phyloP scores from a whole-genome alignment of 2,329 filamentous ascomycete genomes.

The Talaromyces sp. region DNA sequence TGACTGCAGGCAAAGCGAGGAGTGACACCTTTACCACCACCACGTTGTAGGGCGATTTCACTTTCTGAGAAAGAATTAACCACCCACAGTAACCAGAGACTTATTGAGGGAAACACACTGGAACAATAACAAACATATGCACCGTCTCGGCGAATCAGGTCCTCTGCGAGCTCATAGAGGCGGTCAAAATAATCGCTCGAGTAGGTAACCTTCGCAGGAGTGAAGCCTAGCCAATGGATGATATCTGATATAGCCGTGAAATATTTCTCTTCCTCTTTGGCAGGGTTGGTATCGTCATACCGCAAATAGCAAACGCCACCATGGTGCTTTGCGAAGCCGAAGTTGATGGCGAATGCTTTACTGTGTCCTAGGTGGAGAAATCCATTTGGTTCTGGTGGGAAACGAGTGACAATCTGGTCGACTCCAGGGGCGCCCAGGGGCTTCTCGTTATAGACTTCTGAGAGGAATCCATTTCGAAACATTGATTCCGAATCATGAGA shows the following conservation, averaged over 20 bases:
- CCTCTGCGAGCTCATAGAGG: conserved; percentile 82
- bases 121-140: conserved; percentile 80
- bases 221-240: conserved; percentile 80
- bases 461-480: conserved; percentile 74
- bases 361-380: conserved; percentile 65
- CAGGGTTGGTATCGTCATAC: conserved; percentile 94
- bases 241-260: conserved; percentile 86
- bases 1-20: conserved; percentile 71
- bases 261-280: conserved; percentile 84
- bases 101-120: conserved; percentile 44
- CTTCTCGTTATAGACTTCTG: conserved; percentile 64
- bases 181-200: conserved; percentile 85
- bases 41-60: conserved; percentile 72
- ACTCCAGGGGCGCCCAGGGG: conserved; percentile 29
- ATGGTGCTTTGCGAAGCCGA: conserved; percentile 83
- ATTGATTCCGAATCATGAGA: conserved; percentile 39
- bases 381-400: conserved; percentile 85
- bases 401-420: conserved; percentile 56
- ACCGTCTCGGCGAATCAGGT: conserved; percentile 65
- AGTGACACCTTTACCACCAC: conserved; percentile 60
- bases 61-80: neutral
- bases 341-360: conserved; percentile 94
- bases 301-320: conserved; percentile 67
- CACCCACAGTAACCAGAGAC: neutral
- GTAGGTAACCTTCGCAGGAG: conserved; percentile 72